Evolutionary conservation across 768 basidiomycete genomes (phyloP), one percentile per base, ranked within the genome.

Genomic region (Suillus sp.): DNA sequence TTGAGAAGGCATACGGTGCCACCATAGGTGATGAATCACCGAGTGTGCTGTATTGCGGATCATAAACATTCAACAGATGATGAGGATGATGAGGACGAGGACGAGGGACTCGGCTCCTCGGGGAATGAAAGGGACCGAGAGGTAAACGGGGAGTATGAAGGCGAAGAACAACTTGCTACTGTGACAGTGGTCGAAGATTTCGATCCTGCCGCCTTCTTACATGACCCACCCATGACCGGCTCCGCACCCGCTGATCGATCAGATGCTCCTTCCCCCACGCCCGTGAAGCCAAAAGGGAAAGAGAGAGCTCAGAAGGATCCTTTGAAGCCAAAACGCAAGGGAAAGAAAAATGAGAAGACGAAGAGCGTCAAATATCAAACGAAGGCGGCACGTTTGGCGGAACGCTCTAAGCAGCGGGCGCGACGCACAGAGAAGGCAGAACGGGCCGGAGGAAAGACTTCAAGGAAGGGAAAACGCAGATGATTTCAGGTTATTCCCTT

Each of bases 111-210:
- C 16, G 85, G 84, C 27, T 78, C 84, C 61, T 69, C 71, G 27
- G 70, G 68, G 61, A 71, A 74, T 45, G 67, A 69, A 40, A 67
- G 73, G 68, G 68, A 76, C 71, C 63, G 76, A 72, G 66, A 76
- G 10, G 79, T 81, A 59, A 87, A 88, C 61, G 84, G 86, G 72
- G 89, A 91, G 72, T 96, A 87, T 67, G 89, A 92, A 68, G 89
- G 90, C 67, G 93, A 94, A 69, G 89, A 95, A 70, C 84, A 89
- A 64, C 81, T 92, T 37, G 93, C 95, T 51, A 93, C 91, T 20
- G 95, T 97, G 51, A 95, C 94, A 18, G 88, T 97, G 57, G 88
- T 93, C 16, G 93, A 97, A 72, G 93, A 97, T 73, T 93, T 96
- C 73, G 93, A 96, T 73, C 86, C 91, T 25, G 82, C 85, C 69